Evolutionary conservation across 805 yeast species (phyloP).

Genomic region (Wickerhamomyces strasburgensis): DNA sequence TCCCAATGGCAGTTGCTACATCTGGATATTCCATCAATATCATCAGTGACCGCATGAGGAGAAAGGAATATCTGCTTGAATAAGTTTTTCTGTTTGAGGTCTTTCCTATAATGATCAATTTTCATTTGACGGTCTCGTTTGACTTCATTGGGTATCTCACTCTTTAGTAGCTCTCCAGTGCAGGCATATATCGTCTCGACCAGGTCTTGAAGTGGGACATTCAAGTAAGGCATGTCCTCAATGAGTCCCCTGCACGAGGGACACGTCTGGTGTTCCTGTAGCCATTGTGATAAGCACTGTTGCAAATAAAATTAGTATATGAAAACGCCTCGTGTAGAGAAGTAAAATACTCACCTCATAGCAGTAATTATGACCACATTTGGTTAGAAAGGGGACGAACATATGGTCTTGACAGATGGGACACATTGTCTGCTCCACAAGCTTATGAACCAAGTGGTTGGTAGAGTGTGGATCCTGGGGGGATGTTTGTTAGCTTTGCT

Average conservation of each 20-base stretch:
- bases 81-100: conserved; percentile 32
- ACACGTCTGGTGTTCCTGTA: conserved; percentile 51
- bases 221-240: conserved; percentile 45
- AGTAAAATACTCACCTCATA: conserved; percentile 33
- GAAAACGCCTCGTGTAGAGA: background rate
- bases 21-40: conserved; percentile 66
- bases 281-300: conserved; percentile 57
- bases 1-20: conserved; percentile 82
- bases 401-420: conserved; percentile 66
- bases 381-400: conserved; percentile 56
- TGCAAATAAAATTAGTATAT: conserved; percentile 1
- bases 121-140: conserved; percentile 23
- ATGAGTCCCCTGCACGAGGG: conserved; percentile 60
- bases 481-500: no score
- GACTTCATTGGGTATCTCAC: conserved; percentile 20
- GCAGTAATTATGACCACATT: conserved; percentile 75
- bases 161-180: background rate
- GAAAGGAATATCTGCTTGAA: conserved; percentile 49
- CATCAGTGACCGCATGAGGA: conserved; percentile 51
- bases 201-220: conserved; percentile 46
- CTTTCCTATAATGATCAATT: conserved; percentile 35
- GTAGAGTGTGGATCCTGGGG: conserved; percentile 12
- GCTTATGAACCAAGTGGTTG: conserved; percentile 13
- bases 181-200: conserved; percentile 37
- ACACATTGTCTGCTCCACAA: conserved; percentile 37